These are phyloP conservation scores for Microcyclospora tardicrescens DNA, from an alignment of 2,329 filamentous ascomycete genomes.

Conservation along the genomic window DNA sequence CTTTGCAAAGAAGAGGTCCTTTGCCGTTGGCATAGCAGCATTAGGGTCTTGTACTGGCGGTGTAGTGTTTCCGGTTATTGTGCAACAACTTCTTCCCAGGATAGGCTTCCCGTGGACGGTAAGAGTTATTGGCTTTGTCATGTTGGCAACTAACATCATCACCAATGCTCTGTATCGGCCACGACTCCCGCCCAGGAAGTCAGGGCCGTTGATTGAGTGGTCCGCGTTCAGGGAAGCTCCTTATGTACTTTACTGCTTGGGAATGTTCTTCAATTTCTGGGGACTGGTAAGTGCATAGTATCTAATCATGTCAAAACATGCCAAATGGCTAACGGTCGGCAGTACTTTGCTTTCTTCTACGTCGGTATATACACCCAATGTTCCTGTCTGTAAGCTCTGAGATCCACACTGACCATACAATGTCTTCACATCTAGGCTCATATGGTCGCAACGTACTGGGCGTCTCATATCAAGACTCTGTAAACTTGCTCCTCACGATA, in stretches of 20 bases:
- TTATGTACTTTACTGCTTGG: slow-evolving; percentile 30
- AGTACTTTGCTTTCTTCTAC: slow-evolving; percentile 35
- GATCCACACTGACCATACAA: too few species aligned
- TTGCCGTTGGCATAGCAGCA: slow-evolving; percentile 48
- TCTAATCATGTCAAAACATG: not conserved
- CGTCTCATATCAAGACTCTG: slow-evolving; percentile 37
- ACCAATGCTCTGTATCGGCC: slow-evolving; percentile 20
- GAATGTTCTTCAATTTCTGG: slow-evolving; percentile 36
- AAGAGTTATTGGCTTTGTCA: slow-evolving; percentile 38
- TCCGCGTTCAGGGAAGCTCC: slow-evolving; percentile 28
- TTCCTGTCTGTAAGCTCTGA: too few species aligned
- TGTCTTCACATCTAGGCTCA: slow-evolving; percentile 1
- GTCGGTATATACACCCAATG: slow-evolving; percentile 16
- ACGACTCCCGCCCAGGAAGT: slow-evolving; percentile 31
- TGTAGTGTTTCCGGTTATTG: slow-evolving; percentile 40
- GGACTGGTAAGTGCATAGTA: slow-evolving; percentile 9
- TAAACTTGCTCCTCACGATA: slow-evolving; percentile 43
- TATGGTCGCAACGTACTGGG: slow-evolving; percentile 26
- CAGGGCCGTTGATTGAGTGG: slow-evolving; percentile 30
- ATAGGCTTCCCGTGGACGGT: slow-evolving; percentile 46
- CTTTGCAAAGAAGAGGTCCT: slow-evolving; percentile 42
- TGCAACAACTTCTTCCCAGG: slow-evolving; percentile 33
- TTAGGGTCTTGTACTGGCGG: slow-evolving; percentile 46
- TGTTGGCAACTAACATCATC: slow-evolving; percentile 20
- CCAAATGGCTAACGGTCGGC: not conserved